Conservation (phyloP, 2,329 filamentous ascomycete genomes). For the Fusarium kyushuense region DNA sequence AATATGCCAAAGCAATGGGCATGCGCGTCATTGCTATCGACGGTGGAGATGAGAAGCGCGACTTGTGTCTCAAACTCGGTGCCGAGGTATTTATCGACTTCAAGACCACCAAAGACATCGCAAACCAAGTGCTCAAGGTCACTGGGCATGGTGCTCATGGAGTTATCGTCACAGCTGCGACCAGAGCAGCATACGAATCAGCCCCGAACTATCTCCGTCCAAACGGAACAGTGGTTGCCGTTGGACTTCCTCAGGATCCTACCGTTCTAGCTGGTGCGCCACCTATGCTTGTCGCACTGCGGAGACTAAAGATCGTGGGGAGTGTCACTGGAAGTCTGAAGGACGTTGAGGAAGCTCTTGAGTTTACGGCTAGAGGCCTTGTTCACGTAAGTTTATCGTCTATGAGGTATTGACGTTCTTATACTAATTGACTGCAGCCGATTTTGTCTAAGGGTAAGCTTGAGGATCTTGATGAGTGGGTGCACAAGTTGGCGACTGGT, state of each 20-base stretch:
- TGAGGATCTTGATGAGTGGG: slow-evolving; percentile 42
- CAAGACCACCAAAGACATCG: slow-evolving; percentile 76
- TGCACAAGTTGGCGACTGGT: slow-evolving; percentile 41
- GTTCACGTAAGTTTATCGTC: slow-evolving; percentile 31
- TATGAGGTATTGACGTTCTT: rapidly evolving
- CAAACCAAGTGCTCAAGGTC: slow-evolving; percentile 78
- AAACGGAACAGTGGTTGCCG: slow-evolving; percentile 82
- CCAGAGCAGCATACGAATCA: slow-evolving; percentile 93
- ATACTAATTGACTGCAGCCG: slow-evolving; percentile 29
- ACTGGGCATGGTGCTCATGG: slow-evolving; percentile 86
- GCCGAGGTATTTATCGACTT: slow-evolving; percentile 83
- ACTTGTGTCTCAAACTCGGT: slow-evolving; percentile 76
- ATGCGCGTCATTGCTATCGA: slow-evolving; percentile 83
- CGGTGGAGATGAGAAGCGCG: slow-evolving; percentile 79
- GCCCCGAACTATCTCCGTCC: slow-evolving; percentile 85
- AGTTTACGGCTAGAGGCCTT: slow-evolving; percentile 44
- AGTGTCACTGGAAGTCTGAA: slow-evolving; percentile 42
- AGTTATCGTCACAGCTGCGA: slow-evolving; percentile 84
- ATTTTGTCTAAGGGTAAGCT: slow-evolving; percentile 45
- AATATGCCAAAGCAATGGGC: slow-evolving; percentile 92
- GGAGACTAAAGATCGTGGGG: slow-evolving; percentile 43
- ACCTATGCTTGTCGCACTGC: slow-evolving; percentile 30
- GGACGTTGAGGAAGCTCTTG: slow-evolving; percentile 46
- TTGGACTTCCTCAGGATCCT: slow-evolving; percentile 73
- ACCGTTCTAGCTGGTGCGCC: slow-evolving; percentile 41